Base-by-base conservation (phyloP, 176 grass and related monocot species). In the Themeda triandra region DNA sequence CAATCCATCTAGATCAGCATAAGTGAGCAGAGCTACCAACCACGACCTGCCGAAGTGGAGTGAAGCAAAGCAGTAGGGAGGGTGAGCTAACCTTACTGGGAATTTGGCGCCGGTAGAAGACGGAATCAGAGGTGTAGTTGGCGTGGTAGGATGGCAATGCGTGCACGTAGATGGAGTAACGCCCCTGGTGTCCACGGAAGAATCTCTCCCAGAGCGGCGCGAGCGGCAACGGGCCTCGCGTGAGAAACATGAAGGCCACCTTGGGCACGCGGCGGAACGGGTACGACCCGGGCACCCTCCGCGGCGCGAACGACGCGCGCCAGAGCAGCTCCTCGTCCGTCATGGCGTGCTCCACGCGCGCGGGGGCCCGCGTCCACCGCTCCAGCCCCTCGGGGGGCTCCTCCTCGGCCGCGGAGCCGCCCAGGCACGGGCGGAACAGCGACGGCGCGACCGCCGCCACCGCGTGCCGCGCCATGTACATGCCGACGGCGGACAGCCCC, bases 161-260 rank as follows among this genome's bases (percentile, higher is more conserved):
- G 66, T 99, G 96, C 9, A 99, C 77, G 75, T 99, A 92, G 77
- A 99, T 73, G 60, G 96, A 94, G 83, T 99, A 99, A 17, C 85
- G 87, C 12, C 89, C 93, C 17, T 99, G 36, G 77, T 99, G 78
- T 13, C 93, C 93, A 19, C 86, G 81, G 67, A 99, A 99, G 81
- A 92, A 96, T 14, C 77, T 81, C 71, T 99, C 93, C 96, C 93
- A 99, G 24, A 99, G 84, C 28, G 91, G 96, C 27, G 91, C 88
- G 2, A 99, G 85, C 63, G 93, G 96, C 5, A 99, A 76, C 25
- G 93, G 90, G 56, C 96, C 96, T 35, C 90, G 89, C 76, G 89
- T 99, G 83, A 99, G 91, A 81, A 99, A 99, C 96, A 99, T 96
- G 75, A 99, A 99, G 23, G 96, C 96, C 33, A 96, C 56, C 69